Percentiles rank a stretch among this genome's conserved stretches.
These are phyloP conservation scores for Yarrowia sp. DNA, from an alignment of 805 yeast species.

Conservation along the genomic window DNA sequence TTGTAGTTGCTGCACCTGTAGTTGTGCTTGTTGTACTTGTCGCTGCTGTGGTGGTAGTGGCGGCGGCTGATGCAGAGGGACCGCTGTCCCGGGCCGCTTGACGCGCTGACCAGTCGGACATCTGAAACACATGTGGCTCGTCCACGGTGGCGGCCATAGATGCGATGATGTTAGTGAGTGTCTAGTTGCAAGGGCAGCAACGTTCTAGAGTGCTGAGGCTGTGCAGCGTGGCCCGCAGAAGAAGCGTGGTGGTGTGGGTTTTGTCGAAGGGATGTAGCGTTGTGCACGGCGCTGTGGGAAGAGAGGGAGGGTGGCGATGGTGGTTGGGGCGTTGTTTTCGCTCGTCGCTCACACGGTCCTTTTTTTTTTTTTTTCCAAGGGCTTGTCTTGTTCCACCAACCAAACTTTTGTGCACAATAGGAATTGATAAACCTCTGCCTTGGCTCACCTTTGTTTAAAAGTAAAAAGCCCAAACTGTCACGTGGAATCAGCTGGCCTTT, in stretches of 20 bases:
- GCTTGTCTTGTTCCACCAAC: neutral
- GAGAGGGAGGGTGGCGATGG: neutral
- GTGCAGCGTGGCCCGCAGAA: neutral
- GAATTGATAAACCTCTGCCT: slow-evolving; percentile 23
- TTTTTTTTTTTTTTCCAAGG: neutral
- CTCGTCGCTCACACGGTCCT: too few relatives aligned
- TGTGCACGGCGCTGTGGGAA: too few relatives aligned
- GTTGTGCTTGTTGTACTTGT: neutral
- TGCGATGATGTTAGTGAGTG: neutral
- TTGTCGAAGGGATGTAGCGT: too few relatives aligned
- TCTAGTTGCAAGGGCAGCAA: slow-evolving; percentile 12
- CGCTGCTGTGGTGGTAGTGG: neutral
- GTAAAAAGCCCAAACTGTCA: slow-evolving; percentile 19
- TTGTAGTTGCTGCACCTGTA: too few relatives aligned
- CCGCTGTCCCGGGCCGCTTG: neutral
- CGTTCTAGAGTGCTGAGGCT: slow-evolving; percentile 13
- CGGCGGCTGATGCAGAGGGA: neutral
- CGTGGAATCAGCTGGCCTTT: slow-evolving; percentile 21
- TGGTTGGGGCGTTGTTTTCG: neutral
- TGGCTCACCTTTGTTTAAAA: slow-evolving; percentile 17
- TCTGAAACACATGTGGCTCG: slow-evolving; percentile 26
- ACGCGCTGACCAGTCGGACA: slow-evolving; percentile 25
- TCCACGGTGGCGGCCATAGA: slow-evolving; percentile 24
- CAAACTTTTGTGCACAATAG: slow-evolving; percentile 19
- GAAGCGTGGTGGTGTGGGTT: neutral